Conservation (phyloP, 805 yeast genomes). For the Wickerhamiella allomyrinae region DNA sequence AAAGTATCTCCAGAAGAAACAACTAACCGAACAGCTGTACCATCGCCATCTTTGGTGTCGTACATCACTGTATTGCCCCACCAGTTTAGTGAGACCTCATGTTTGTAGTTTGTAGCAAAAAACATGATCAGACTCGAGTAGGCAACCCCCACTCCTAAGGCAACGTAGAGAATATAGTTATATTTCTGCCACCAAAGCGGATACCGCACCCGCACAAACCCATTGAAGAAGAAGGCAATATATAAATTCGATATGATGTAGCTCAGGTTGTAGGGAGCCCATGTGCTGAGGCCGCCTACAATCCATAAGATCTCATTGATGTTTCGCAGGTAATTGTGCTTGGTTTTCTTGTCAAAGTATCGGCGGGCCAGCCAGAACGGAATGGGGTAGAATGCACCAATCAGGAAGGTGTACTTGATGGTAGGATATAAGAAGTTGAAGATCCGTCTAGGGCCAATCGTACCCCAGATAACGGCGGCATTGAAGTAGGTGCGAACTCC, state of each 20-base stretch:
- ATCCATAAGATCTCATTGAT: conserved; percentile 34
- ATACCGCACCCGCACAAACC: conserved; percentile 33
- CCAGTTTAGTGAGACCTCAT: conserved; percentile 36
- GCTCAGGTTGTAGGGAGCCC: conserved; percentile 21
- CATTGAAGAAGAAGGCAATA: conserved; percentile 31
- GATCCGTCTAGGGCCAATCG: conserved; percentile 40
- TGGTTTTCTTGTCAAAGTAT: conserved; percentile 14
- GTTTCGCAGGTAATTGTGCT: conserved; percentile 13
- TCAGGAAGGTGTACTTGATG: conserved; percentile 46
- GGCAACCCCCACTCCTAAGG: conserved; percentile 49
- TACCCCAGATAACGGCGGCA: conserved; percentile 42
- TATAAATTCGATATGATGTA: conserved; percentile 16
- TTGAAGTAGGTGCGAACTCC: conserved; percentile 29
- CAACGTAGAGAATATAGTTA: conserved; percentile 40
- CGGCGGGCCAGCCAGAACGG: conserved; percentile 10
- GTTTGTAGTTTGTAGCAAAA: conserved; percentile 33
- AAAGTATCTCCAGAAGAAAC: conserved; percentile 20
- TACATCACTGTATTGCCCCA: conserved; percentile 44
- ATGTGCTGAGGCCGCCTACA: conserved; percentile 30
- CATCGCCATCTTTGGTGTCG: conserved; percentile 8
- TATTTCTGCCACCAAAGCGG: conserved; percentile 42
- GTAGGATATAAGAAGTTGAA: conserved; percentile 41
- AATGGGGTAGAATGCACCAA: conserved; percentile 30
- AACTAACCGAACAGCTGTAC: not conserved
- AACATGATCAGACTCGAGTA: conserved; percentile 44